A percentile compares a stretch with the other conserved stretches of the same genome.
Conservation (phyloP, 495 filamentous ascomycete species). For the Aspergillus nidulans region DNA sequence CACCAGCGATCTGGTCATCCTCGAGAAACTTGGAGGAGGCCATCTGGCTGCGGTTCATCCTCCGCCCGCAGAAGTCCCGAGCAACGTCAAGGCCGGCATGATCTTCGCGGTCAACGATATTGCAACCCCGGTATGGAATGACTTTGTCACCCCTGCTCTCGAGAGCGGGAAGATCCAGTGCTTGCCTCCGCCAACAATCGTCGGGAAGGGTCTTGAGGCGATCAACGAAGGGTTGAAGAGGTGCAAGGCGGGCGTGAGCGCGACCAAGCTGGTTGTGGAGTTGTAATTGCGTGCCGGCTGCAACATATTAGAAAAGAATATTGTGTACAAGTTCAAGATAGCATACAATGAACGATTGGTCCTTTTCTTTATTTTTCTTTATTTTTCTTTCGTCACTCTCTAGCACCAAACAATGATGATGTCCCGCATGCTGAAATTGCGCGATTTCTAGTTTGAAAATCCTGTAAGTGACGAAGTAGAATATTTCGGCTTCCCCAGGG, state of each 20-base stretch:
- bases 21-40: slow-evolving; percentile 1
- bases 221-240: background rate
- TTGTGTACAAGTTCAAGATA: background rate
- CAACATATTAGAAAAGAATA: too few species aligned
- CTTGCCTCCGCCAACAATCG: slow-evolving; percentile 1
- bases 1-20: background rate
- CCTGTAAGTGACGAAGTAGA: too few species aligned
- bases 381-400: too few species aligned
- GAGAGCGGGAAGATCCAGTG: slow-evolving; percentile 1
- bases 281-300: background rate
- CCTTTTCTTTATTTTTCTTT: too few species aligned
- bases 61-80: slow-evolving; percentile 5
- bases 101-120: slow-evolving; percentile 45
- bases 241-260: slow-evolving; percentile 8
- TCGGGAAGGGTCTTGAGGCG: slow-evolving; percentile 6
- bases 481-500: too few species aligned
- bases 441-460: too few species aligned
- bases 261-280: slow-evolving; percentile 9
- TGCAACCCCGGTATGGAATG: slow-evolving; percentile 34
- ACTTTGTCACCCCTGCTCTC: slow-evolving; percentile 14
- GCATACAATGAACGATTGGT: background rate
- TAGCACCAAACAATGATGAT: too few species aligned
- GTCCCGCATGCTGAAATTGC: too few species aligned
- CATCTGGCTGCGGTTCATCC: slow-evolving; percentile 8
- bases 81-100: slow-evolving; percentile 39